Conservation (phyloP, 2,329 filamentous ascomycete genomes). For the Paecilomyces formosus region DNA sequence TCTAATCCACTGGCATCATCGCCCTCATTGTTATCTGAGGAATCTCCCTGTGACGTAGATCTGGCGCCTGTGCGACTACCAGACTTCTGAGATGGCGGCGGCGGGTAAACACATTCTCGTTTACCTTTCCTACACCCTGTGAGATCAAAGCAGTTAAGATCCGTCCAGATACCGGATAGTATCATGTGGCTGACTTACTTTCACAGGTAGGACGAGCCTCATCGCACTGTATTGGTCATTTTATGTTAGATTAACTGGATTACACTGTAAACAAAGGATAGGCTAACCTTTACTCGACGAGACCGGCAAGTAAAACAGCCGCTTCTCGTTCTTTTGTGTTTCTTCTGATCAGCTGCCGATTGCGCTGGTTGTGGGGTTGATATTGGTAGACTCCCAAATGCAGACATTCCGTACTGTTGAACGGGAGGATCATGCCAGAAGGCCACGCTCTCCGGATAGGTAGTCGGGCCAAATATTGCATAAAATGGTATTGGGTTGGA, state of each 20-base stretch:
- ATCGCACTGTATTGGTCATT: conserved; percentile 60
- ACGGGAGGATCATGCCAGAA: conserved; percentile 34
- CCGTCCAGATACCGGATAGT: background rate
- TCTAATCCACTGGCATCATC: conserved; percentile 33
- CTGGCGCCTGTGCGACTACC: conserved; percentile 36
- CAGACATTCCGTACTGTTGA: conserved; percentile 6
- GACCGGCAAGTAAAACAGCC: conserved; percentile 90
- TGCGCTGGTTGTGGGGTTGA: conserved; percentile 25
- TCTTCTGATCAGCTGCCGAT: conserved; percentile 59
- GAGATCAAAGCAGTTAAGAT: conserved; percentile 3
- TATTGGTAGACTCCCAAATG: conserved; percentile 12
- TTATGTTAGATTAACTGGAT: background rate
- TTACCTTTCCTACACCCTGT: conserved; percentile 83
- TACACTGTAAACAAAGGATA: conserved; percentile 4
- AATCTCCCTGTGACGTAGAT: conserved; percentile 41
- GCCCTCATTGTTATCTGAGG: conserved; percentile 42
- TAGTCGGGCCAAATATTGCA: conserved; percentile 25
- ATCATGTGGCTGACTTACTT: conserved; percentile 36
- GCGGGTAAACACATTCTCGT: conserved; percentile 85
- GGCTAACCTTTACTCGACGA: conserved; percentile 68
- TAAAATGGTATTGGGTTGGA: conserved; percentile 21
- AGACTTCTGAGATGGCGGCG: conserved; percentile 42
- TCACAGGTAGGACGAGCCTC: conserved; percentile 83
- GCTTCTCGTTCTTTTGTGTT: conserved; percentile 86
- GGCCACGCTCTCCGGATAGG: conserved; percentile 36